Percentiles rank a stretch among this genome's conserved stretches.
Evolutionary conservation across 176 grass and related monocot genomes (phyloP).

Genomic region (Musa itinerans): DNA sequence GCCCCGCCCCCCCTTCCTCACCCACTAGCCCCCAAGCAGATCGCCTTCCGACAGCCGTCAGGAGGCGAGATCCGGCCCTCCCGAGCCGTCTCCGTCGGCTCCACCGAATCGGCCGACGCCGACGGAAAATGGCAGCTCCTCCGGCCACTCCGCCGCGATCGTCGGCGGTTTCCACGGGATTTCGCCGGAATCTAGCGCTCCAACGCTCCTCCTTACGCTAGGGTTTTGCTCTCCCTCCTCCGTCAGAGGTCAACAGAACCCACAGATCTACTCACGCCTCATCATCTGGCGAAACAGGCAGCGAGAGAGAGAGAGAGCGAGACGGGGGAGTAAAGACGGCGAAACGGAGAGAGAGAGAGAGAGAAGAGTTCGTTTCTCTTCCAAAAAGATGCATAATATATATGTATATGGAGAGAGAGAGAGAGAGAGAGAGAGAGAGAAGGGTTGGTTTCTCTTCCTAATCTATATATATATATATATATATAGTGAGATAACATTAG

Average conservation of each 20-base stretch:
- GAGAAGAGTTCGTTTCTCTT: no score
- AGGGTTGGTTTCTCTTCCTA: no score
- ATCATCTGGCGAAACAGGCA: neutral
- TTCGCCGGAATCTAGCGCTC: neutral
- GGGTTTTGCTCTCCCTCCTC: neutral
- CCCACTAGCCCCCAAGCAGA: neutral
- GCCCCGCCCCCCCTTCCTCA: no score
- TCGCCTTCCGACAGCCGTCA: neutral
- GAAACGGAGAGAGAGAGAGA: no score
- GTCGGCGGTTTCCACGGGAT: neutral
- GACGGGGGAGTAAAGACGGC: neutral
- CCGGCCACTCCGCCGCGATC: neutral
- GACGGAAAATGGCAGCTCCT: neutral
- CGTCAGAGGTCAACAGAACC: neutral
- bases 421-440: neutral
- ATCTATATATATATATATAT: no score
- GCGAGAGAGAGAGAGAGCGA: neutral
- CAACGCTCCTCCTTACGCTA: neutral
- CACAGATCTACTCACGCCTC: neutral
- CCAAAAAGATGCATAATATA: no score
- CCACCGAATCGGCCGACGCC: neutral
- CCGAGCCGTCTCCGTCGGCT: neutral
- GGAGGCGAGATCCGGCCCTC: neutral
- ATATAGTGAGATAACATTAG: no score
- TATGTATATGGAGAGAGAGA: neutral